Conservation (phyloP, 176 grass and related monocot genomes). For the Melocanna baccifera region DNA sequence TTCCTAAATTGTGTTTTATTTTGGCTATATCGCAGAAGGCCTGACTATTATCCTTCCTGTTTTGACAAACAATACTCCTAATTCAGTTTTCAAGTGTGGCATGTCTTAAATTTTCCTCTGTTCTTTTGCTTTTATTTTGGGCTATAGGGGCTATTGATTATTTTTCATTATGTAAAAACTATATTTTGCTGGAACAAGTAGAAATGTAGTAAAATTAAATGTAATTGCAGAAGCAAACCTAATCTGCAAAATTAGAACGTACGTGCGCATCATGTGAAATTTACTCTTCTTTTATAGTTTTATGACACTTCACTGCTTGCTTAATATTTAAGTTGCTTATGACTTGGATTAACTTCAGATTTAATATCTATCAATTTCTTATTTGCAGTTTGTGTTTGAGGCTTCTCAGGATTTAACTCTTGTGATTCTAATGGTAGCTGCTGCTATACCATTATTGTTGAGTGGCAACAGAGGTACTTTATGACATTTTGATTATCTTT, state of each 20-base stretch:
- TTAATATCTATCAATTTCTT: conserved; percentile 16
- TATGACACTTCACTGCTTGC: neutral
- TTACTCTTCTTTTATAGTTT: neutral
- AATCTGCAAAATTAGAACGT: neutral
- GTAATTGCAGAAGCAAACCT: neutral
- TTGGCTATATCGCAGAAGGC: neutral
- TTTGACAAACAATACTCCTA: neutral
- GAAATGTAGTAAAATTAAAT: conserved; percentile 1
- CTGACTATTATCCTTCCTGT: neutral
- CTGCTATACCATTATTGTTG: conserved; percentile 53
- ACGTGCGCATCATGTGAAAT: neutral
- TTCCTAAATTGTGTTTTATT: neutral
- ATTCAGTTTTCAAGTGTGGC: neutral
- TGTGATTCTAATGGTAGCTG: conserved; percentile 61
- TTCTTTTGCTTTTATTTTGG: neutral
- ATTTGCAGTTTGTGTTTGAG: conserved; percentile 66
- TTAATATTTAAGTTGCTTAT: neutral
- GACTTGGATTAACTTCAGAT: neutral
- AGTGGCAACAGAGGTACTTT: conserved; percentile 55
- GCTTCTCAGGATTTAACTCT: conserved; percentile 63
- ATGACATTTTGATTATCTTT: conserved; percentile 6
- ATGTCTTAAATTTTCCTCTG: neutral
- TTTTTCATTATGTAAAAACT: neutral
- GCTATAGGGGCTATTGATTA: too few species aligned
- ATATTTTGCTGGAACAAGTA: neutral